Evolutionary conservation across 2,329 filamentous ascomycete species (phyloP).

Genomic region (Arthrobotrys sphaeroides): DNA sequence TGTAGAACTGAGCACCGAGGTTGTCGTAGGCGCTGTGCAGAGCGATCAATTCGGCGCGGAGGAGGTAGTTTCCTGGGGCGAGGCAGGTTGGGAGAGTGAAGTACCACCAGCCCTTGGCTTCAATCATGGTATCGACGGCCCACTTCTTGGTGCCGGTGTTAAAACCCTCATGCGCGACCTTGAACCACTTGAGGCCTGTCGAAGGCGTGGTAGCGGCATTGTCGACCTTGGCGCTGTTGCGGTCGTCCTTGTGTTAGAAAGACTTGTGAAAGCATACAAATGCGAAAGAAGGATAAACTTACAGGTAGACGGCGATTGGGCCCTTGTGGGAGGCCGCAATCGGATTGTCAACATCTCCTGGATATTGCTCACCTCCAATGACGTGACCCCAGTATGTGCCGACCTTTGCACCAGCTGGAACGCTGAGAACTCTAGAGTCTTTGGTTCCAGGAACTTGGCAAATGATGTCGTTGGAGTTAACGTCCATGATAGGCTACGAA

Average conservation of each 20-base stretch:
- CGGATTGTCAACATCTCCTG: conserved; percentile 65
- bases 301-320: conserved; percentile 61
- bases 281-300: conserved; percentile 20
- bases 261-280: too few species aligned
- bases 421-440: conserved; percentile 62
- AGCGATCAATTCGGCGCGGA: conserved; percentile 55
- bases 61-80: conserved; percentile 59
- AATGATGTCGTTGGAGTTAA: conserved; percentile 64
- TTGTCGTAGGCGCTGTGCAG: conserved; percentile 54
- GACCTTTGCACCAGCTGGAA: conserved; percentile 66
- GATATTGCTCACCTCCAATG: conserved; percentile 66
- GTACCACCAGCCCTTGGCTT: conserved; percentile 63
- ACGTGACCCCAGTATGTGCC: conserved; percentile 68
- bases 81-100: conserved; percentile 59
- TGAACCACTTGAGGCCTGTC: conserved; percentile 63
- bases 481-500: conserved; percentile 63
- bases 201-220: conserved; percentile 61
- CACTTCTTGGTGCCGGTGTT: conserved; percentile 61
- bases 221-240: conserved; percentile 61
- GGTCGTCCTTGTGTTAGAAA: not conserved
- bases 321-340: conserved; percentile 66
- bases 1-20: conserved; percentile 61
- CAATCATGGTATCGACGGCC: conserved; percentile 66
- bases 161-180: conserved; percentile 62
- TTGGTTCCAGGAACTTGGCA: conserved; percentile 61